Base-by-base conservation (phyloP, 192 early-diverging fungal genomes). In the Coemansia sp. region DNA sequence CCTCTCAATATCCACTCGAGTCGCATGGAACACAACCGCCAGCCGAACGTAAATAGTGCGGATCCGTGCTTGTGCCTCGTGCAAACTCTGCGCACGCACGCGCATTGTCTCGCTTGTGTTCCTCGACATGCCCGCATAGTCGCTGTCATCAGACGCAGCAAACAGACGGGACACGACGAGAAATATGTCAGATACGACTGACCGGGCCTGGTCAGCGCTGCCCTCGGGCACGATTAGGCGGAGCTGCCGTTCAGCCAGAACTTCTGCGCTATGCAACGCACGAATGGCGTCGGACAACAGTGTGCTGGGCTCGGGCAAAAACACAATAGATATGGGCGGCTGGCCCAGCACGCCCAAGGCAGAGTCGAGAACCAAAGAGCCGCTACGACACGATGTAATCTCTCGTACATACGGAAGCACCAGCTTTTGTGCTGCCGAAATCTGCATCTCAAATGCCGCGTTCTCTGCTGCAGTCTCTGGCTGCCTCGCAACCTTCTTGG, bases 181-280 rank as follows among this genome's bases (percentile, higher is more conserved):
- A 21, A 75, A 75, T 3, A 77, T 57, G 12, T 72, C 69, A 5
- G 60, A 45, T 1, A 72, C 68, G 22, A 62, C 41, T 11, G 68
- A 61, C 21, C 61, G 59, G 4, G 74, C 74, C 61, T 70, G 60
- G 41, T 76, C 74, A 12, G 68, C 60, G 24, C 61, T 66, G 57
- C 61, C 47, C 59, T 60, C 51, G n/a, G 76, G 66, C 27, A 60
- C 63, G 55, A 79, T 48, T 3, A 79, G 76, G 29, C 70, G 54
- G 8, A 73, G 61, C 61, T 79, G 70, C 17, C 76, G 63, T 23
- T 67, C 64, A 19, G 70, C 64, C 59, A 79, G 55, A 1, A 66
- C 49, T 32, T 73, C 70, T 35, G 70, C 70, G 17, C 59, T 25
- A 22, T 67, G 67, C 12, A 79, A 63, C 14, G 70, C 67, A 1